Percentiles rank a stretch among this genome's conserved stretches.
These are phyloP conservation scores for Rhynchospora breviuscula DNA, from an alignment of 176 grass and related monocot species.

Conservation along the genomic window DNA sequence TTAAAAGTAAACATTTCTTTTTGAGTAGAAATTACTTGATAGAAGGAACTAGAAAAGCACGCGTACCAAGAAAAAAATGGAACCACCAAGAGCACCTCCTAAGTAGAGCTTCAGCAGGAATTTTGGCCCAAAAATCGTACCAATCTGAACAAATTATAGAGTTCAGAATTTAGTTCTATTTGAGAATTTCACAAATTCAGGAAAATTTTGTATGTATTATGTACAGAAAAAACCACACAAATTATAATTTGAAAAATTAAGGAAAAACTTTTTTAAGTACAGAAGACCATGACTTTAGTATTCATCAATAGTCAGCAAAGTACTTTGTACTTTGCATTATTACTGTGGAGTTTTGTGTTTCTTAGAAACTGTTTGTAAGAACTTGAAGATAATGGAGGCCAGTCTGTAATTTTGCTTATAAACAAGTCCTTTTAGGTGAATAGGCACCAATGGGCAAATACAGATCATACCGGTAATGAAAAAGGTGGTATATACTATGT, in stretches of 20 bases:
- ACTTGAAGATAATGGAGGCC: background rate
- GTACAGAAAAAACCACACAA: background rate
- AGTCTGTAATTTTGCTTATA: background rate
- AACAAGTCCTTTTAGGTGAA: background rate
- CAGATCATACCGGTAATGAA: background rate
- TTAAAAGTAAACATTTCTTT: background rate
- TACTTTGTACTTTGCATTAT: background rate
- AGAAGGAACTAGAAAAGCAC: constrained; percentile 48
- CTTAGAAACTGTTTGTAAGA: background rate
- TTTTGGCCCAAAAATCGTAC: constrained; percentile 47
- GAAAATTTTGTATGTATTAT: no score
- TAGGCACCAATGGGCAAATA: background rate
- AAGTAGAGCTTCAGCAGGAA: constrained; percentile 70
- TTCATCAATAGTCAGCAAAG: background rate
- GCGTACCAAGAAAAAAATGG: constrained; percentile 58
- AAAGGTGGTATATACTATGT: background rate
- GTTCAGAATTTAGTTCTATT: background rate
- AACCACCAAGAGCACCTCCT: constrained; percentile 67
- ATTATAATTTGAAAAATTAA: no score
- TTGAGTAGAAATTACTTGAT: constrained; percentile 30
- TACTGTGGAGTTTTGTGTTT: background rate
- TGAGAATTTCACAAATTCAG: background rate
- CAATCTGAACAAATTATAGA: constrained; percentile 39
- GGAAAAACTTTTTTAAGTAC: no score
- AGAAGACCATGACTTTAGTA: background rate